Evolutionary conservation across 2,329 filamentous ascomycete genomes (phyloP), one percentile per base, ranked within the genome.

Genomic region (Cercospora sesami): DNA sequence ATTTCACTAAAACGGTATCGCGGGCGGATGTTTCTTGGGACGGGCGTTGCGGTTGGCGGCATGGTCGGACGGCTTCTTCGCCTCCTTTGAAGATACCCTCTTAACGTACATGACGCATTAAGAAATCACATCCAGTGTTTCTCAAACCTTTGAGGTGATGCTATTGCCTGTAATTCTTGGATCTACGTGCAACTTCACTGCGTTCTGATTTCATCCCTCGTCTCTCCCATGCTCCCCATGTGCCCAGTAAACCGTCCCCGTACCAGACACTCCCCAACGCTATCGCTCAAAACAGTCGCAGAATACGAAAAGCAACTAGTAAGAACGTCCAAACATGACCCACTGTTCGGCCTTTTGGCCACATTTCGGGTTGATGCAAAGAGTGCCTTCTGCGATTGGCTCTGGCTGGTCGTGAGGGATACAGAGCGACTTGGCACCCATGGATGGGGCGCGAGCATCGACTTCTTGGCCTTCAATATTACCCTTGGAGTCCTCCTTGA

Each of bases 351-450:
- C 94, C 61, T 88, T 82, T 71, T 84, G 85, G 69, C 84, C 84
- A 82, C 94, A 98, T 77, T 94, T 90, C 51, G 94, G 94, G 85
- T 92, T 97, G 75, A 94, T 85, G 79, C 95, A 99, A 82, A 95
- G 94, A 67, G 93, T 97, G 60, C 92, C 94, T 72, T 88, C 84
- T 71, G 91, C 86, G 71, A 79, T 70, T 26, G 90, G 91, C 75
- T 90, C 88, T 45, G 94, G 94, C 87, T 97, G 93, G 71, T 95
- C 91, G 74, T 94, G 94, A 60, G 90, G 90, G 83, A 92, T 92
- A 77, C 90, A 92, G 77, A 92, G 83, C 75, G 86, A 89, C 84
- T 92, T 92, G 69, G 90, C 90, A 57, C 90, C 90, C 90, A 92
- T 92, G 69, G 86, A 88, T 67, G 90, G 90, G 64, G 89, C 89